Evolutionary conservation across 192 early-diverging fungal species (phyloP).

Genomic region (Backusella tarrabulga): DNA sequence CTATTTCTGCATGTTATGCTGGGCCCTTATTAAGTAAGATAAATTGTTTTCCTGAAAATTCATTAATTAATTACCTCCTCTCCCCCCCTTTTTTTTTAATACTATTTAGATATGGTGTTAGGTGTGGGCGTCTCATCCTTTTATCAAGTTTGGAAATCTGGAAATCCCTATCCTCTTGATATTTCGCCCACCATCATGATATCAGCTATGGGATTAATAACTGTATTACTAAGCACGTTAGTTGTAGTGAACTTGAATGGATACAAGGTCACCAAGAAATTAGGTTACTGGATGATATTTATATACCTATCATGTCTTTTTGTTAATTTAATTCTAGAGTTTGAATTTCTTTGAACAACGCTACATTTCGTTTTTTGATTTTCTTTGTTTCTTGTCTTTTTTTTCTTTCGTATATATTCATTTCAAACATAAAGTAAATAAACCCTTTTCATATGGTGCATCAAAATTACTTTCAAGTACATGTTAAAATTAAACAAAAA

Average conservation of each 20-base stretch:
- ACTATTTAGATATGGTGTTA: conserved; percentile 63
- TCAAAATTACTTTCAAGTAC: background rate
- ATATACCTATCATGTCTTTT: conserved; percentile 59
- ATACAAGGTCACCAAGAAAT: conserved; percentile 57
- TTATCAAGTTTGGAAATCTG: conserved; percentile 50
- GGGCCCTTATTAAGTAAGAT: conserved; percentile 81
- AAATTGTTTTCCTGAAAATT: background rate
- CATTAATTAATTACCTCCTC: background rate
- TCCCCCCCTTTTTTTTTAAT: background rate
- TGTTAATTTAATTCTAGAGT: conserved; percentile 59
- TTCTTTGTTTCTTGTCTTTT: background rate
- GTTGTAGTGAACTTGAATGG: conserved; percentile 54
- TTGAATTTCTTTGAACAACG: background rate
- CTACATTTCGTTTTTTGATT: background rate
- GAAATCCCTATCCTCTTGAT: conserved; percentile 47
- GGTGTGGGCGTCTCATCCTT: conserved; percentile 78
- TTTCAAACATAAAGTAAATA: background rate
- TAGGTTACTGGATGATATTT: conserved; percentile 55
- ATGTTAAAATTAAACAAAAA: too few species aligned
- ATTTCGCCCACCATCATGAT: conserved; percentile 68
- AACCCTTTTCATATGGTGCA: background rate
- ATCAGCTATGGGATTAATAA: conserved; percentile 61
- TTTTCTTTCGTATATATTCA: background rate
- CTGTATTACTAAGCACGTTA: conserved; percentile 54
- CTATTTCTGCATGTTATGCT: conserved; percentile 90